Evolutionary conservation across 768 basidiomycete species (phyloP), one percentile per base, ranked within the genome.

Genomic region (Dioszegia crocea): DNA sequence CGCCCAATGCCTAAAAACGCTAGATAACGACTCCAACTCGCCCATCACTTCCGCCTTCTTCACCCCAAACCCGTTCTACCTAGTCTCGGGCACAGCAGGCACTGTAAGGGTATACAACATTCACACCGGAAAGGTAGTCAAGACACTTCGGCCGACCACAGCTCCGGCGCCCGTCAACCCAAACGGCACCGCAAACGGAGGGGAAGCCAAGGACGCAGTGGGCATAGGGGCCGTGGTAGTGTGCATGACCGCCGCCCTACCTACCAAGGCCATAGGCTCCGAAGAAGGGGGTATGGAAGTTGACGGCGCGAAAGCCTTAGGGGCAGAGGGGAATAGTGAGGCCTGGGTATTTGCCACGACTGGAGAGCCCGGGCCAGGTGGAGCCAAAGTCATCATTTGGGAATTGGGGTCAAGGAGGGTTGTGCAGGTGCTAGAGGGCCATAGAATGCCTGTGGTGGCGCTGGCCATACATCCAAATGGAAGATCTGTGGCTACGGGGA

Each of bases 1-100:
- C 2, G 96, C 94, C 1, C 96, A 99, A 78, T 99, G 96, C 77
- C 81, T 99, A 49, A 98, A 96, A 77, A 98, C 96, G 1, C 78
- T 99, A 45, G 93, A 92, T 10, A 92, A 97, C 66, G 96, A 97
- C 68, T 90, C 91, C 63, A 96, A 76, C 58, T 66, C 91, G 77
- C 93, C 94, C 2, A 87, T 92, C 61, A 91, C 91, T 16, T 86
- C 88, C 77, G 91, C 91, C 49, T 82, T 81, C 66, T 98, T 98
- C 78, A 89, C 93, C 21, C 91, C 91, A 0, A 97, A 96, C 75
- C 91, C 91, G 1, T 84, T 83, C 68, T 93, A 88, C 77, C 83
- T 98, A 24, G 82, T 99, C 40, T 88, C 87, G 4, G 86, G 90
- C 1, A 96, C 96, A 2, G 93, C 98, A 74, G 94, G 91, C 5